phyloP scores from a whole-genome alignment of 1,284 basidiomycete species.

The Meira nashicola region DNA sequence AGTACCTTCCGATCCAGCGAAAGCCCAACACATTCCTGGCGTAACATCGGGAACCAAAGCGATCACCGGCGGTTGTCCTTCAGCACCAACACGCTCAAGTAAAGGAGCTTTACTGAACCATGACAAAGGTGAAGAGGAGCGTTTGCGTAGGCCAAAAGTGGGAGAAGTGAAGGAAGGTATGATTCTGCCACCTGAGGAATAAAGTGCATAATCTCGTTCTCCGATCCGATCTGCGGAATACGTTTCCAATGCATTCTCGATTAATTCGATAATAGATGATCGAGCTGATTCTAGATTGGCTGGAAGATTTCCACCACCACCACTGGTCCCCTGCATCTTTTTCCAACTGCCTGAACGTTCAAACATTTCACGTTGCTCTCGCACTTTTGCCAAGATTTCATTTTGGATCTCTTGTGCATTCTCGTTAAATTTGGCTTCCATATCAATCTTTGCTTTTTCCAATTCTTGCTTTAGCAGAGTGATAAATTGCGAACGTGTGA shows the following conservation, averaged over 20 bases:
- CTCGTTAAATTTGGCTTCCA: conserved; percentile 43
- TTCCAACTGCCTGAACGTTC: conserved; percentile 24
- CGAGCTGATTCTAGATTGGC: conserved; percentile 25
- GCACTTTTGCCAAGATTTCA: conserved; percentile 34
- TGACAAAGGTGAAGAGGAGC: conserved; percentile 1
- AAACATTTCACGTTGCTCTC: conserved; percentile 39
- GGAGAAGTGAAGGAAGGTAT: conserved; percentile 71
- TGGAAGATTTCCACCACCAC: neutral
- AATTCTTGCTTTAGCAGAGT: conserved; percentile 47
- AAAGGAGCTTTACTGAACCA: neutral
- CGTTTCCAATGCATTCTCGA: conserved; percentile 64
- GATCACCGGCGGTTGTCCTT: conserved; percentile 61
- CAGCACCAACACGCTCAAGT: neutral
- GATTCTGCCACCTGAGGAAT: conserved; percentile 72
- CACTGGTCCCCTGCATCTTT: conserved; percentile 57
- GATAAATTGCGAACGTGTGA: conserved; percentile 42
- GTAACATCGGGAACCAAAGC: conserved; percentile 76
- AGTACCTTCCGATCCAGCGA: conserved; percentile 70
- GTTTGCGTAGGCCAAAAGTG: conserved; percentile 57
- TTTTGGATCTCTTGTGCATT: conserved; percentile 29
- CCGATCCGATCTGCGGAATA: conserved; percentile 74
- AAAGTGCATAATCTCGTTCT: conserved; percentile 76
- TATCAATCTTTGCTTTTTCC: conserved; percentile 40
- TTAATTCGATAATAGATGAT: conserved; percentile 62
- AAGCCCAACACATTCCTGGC: conserved; percentile 88